phyloP scores from a whole-genome alignment of 1,139 yeast genomes.

The Zygosaccharomyces pseudobailii region DNA sequence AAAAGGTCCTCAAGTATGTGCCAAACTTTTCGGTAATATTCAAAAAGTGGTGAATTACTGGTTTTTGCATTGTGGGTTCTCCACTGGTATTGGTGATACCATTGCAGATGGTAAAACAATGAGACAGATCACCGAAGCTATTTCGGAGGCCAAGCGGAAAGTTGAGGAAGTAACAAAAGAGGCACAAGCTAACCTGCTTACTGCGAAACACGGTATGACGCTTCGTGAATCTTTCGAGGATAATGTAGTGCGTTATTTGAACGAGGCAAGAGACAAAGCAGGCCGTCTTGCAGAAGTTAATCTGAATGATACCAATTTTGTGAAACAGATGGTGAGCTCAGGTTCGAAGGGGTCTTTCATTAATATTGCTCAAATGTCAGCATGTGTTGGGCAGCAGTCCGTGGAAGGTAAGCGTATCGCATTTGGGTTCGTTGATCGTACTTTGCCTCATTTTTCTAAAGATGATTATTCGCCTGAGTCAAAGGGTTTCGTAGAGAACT shows the following conservation, averaged over 20 bases:
- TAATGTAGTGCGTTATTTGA: conserved; percentile 88
- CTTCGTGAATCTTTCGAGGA: conserved; percentile 97
- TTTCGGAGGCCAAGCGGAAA: conserved; percentile 85
- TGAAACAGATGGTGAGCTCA: conserved; percentile 97
- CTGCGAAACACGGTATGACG: conserved; percentile 99
- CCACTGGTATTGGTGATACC: conserved; percentile 99
- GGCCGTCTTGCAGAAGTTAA: conserved; percentile 98
- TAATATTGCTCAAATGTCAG: conserved; percentile 98
- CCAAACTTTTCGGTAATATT: conserved; percentile 83
- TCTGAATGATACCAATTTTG: conserved; percentile 88
- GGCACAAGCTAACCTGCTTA: conserved; percentile 82
- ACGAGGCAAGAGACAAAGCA: conserved; percentile 98
- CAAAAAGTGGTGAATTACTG: conserved; percentile 96
- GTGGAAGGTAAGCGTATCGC: conserved; percentile 99
- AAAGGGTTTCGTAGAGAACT: conserved; percentile 95
- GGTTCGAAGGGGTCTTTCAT: conserved; percentile 99
- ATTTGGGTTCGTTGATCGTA: conserved; percentile 92
- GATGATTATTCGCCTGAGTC: conserved; percentile 98
- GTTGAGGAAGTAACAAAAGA: conserved; percentile 89
- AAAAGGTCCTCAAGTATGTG: conserved; percentile 89
- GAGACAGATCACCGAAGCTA: conserved; percentile 88
- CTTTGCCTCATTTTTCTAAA: conserved; percentile 95
- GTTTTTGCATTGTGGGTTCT: conserved; percentile 94
- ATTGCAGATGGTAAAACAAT: conserved; percentile 97
- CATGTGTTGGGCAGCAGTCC: conserved; percentile 99